Percentiles rank a stretch among this genome's conserved stretches.
Conservation (phyloP, 441 rosid species). For the Croton laevigatus region DNA sequence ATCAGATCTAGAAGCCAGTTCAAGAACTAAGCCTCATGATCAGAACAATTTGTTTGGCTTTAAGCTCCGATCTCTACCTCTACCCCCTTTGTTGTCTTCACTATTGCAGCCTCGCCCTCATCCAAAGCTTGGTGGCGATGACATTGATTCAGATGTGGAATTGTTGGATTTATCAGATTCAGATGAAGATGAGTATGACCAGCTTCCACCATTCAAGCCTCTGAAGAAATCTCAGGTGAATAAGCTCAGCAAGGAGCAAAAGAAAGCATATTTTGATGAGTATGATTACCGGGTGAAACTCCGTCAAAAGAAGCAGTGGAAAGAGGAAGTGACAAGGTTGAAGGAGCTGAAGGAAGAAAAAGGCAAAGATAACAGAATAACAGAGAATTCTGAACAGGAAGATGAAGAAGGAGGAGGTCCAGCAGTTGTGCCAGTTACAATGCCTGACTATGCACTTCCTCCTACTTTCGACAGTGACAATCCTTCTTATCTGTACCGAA, state of each 20-base stretch:
- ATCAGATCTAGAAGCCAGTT: constrained; percentile 38
- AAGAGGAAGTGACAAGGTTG: constrained; percentile 34
- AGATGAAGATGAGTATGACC: constrained; percentile 46
- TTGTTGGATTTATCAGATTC: constrained; percentile 35
- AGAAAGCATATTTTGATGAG: constrained; percentile 52
- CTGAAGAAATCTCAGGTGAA: constrained; percentile 43
- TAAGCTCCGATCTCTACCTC: constrained; percentile 39
- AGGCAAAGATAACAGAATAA: constrained; percentile 33
- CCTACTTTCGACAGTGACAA: constrained; percentile 76
- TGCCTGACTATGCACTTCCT: constrained; percentile 79
- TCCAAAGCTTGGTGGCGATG: constrained; percentile 40
- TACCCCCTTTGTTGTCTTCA: constrained; percentile 56
- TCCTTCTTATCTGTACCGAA: constrained; percentile 78
- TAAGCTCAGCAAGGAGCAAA: constrained; percentile 50
- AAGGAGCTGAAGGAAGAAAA: constrained; percentile 46
- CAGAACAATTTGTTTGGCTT: constrained; percentile 42
- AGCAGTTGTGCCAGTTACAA: constrained; percentile 72
- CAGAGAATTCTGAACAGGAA: constrained; percentile 62
- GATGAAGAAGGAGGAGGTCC: constrained; percentile 58
- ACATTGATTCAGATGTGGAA: constrained; percentile 44
- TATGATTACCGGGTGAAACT: constrained; percentile 57
- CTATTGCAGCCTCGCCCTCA: constrained; percentile 52
- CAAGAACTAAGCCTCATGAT: constrained; percentile 40
- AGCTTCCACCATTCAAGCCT: constrained; percentile 64
- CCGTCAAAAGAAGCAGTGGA: constrained; percentile 56